Conservation (phyloP, 768 basidiomycete species). For the Mrakia blollopis region DNA sequence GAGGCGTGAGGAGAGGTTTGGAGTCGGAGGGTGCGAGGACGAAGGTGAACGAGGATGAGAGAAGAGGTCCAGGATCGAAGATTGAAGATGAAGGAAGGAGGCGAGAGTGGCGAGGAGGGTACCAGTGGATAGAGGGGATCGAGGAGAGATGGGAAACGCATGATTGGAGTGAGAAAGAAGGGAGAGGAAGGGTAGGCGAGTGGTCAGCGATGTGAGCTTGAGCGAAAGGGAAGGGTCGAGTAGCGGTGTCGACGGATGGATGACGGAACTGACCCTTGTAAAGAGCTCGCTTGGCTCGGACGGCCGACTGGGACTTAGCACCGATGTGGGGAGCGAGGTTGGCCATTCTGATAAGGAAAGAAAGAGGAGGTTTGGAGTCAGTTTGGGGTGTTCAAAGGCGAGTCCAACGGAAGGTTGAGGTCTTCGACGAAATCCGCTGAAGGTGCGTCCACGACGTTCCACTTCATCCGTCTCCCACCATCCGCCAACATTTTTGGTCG, state of each 20-base stretch:
- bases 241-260: neutral
- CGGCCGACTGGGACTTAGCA: slow-evolving; percentile 74
- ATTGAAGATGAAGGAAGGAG: neutral
- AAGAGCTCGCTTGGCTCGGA: slow-evolving; percentile 71
- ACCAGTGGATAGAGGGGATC: neutral
- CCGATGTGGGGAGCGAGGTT: slow-evolving; percentile 78
- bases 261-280: slow-evolving; percentile 58
- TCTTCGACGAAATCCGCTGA: neutral
- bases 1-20: neutral
- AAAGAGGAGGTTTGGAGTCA: neutral
- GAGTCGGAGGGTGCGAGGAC: neutral
- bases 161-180: neutral
- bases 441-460: neutral
- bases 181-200: neutral
- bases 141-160: neutral
- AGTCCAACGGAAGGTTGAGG: slow-evolving; percentile 2
- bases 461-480: neutral
- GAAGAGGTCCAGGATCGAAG: too few relatives aligned
- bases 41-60: too few relatives aligned
- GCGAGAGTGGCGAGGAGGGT: neutral
- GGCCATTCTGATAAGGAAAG: slow-evolving; percentile 39
- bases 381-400: neutral
- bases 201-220: slow-evolving; percentile 7
- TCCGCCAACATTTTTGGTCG: neutral
- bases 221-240: neutral